Percentiles rank a stretch among this genome's conserved stretches.
Conservation (phyloP, 2,329 filamentous ascomycete genomes). For the Tolypocladium tropicale region DNA sequence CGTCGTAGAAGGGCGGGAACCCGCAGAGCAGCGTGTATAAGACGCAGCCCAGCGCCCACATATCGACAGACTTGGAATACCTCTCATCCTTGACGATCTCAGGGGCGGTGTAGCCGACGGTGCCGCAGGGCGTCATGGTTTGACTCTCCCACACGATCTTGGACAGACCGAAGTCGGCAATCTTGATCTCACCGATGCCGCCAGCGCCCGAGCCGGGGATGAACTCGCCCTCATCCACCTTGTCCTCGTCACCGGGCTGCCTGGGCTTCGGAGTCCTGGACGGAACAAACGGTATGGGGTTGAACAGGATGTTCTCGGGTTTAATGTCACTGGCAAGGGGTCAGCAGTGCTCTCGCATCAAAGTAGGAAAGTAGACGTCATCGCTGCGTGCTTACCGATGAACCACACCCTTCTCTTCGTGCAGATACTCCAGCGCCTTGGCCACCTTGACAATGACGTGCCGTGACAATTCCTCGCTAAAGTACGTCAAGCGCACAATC, state of each 20-base stretch:
- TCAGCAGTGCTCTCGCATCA: not conserved
- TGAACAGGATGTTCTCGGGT: constrained; percentile 92
- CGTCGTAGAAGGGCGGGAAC: constrained; percentile 97
- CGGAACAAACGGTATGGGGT: constrained; percentile 72
- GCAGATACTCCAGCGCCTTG: constrained; percentile 85
- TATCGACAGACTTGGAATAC: constrained; percentile 97
- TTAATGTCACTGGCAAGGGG: constrained; percentile 76
- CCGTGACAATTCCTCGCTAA: constrained; percentile 88
- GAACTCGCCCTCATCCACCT: constrained; percentile 93
- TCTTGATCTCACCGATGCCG: constrained; percentile 91
- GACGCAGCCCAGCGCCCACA: constrained; percentile 97
- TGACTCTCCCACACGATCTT: constrained; percentile 98
- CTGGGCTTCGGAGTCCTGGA: constrained; percentile 71
- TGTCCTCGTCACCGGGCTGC: constrained; percentile 88
- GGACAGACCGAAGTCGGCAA: constrained; percentile 93
- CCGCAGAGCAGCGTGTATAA: constrained; percentile 94
- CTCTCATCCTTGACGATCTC: constrained; percentile 99
- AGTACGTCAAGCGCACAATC: constrained; percentile 95
- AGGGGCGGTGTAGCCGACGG: constrained; percentile 93
- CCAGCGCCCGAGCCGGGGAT: constrained; percentile 70
- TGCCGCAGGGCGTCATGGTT: constrained; percentile 98
- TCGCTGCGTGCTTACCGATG: constrained; percentile 58
- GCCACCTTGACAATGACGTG: constrained; percentile 95
- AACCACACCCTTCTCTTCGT: constrained; percentile 90
- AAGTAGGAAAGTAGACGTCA: not conserved